These are phyloP conservation scores for Sordariomycetes sp. DNA, from an alignment of 2,329 filamentous ascomycete species.

Conservation along the genomic window DNA sequence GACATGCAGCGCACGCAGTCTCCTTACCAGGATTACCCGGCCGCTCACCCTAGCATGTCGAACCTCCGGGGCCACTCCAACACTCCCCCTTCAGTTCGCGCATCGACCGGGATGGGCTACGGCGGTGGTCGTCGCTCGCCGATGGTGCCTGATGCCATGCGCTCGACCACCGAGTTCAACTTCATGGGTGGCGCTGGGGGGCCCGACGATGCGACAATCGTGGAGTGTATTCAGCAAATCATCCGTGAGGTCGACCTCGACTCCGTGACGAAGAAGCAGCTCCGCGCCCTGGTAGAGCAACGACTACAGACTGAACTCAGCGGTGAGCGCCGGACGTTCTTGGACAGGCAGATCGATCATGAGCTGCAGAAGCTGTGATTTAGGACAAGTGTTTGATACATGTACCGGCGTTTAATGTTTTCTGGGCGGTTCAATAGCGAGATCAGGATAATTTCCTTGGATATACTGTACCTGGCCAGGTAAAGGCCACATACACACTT, in stretches of 20 bases:
- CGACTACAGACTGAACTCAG: slow-evolving; percentile 80
- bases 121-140: slow-evolving; percentile 36
- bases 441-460: slow-evolving; percentile 2
- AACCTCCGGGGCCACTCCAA: slow-evolving; percentile 42
- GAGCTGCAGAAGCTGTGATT: slow-evolving; percentile 86
- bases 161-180: slow-evolving; percentile 46
- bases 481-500: too few species aligned
- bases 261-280: slow-evolving; percentile 97
- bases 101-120: slow-evolving; percentile 39
- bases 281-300: slow-evolving; percentile 84
- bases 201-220: slow-evolving; percentile 70
- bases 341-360: slow-evolving; percentile 87
- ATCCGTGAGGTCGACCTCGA: slow-evolving; percentile 86
- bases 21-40: slow-evolving; percentile 47
- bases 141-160: slow-evolving; percentile 34
- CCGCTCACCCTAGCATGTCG: slow-evolving; percentile 51
- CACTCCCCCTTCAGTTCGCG: slow-evolving; percentile 29
- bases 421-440: background rate
- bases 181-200: slow-evolving; percentile 53
- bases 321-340: slow-evolving; percentile 78
- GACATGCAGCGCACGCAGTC: slow-evolving; percentile 41
- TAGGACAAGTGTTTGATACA: too few species aligned
- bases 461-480: background rate
- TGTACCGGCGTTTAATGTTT: background rate
- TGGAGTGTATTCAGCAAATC: slow-evolving; percentile 76